Conservation (phyloP, 768 basidiomycete genomes). For the Boletus tomentosulus region DNA sequence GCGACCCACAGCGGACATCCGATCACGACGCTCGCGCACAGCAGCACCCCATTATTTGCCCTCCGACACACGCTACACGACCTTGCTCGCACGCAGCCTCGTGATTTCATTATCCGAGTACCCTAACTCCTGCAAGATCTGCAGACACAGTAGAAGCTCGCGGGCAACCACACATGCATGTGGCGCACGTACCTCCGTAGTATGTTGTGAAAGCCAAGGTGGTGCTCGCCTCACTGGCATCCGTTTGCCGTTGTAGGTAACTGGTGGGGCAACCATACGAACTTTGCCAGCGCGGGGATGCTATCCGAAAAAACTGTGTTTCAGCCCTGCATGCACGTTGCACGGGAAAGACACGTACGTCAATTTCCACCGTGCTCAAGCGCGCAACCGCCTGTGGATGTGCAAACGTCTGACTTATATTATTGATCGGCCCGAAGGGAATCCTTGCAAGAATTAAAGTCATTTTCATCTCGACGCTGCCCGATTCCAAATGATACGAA, state of each 20-base stretch:
- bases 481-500: constrained; percentile 33
- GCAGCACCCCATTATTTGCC: constrained; percentile 17
- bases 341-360: constrained; percentile 49
- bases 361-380: constrained; percentile 68
- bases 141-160: constrained; percentile 5
- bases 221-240: constrained; percentile 75
- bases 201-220: constrained; percentile 86
- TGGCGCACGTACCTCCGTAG: constrained; percentile 52
- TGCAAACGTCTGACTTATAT: constrained; percentile 82
- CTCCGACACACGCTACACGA: constrained; percentile 32
- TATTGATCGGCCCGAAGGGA: constrained; percentile 90
- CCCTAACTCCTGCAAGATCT: constrained; percentile 43
- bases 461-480: constrained; percentile 4
- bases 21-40: constrained; percentile 11
- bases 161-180: constrained; percentile 1
- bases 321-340: constrained; percentile 18
- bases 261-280: constrained; percentile 77
- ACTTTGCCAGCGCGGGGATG: constrained; percentile 75
- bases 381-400: constrained; percentile 85
- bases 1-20: constrained; percentile 29
- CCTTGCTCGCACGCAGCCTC: constrained; percentile 39
- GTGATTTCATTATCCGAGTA: constrained; percentile 38
- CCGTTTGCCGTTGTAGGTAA: constrained; percentile 74
- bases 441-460: constrained; percentile 42
- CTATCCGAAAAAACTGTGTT: constrained; percentile 29